A percentile compares a stretch with the other conserved stretches of the same genome.
These are phyloP conservation scores for Ogataea methylovora DNA, from an alignment of 805 yeast species.

Conservation along the genomic window DNA sequence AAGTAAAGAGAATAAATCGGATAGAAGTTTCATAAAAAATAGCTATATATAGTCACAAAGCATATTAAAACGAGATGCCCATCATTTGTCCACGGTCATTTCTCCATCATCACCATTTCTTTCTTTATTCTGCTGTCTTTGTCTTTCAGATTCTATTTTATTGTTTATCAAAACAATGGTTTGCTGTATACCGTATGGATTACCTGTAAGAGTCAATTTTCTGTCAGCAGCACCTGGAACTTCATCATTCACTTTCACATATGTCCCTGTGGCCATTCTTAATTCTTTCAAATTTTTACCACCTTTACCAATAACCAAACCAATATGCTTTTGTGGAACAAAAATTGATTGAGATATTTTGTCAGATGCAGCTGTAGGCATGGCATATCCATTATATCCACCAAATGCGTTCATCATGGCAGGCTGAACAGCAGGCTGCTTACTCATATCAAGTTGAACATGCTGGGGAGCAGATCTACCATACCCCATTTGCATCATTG, in stretches of 20 bases:
- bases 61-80: too few species aligned
- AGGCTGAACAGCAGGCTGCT: too few species aligned
- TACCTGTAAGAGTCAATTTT: slow-evolving; percentile 60
- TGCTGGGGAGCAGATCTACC: not conserved
- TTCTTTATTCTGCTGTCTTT: slow-evolving; percentile 16
- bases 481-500: slow-evolving; percentile 16
- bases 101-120: not conserved
- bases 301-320: slow-evolving; percentile 79
- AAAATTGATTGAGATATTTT: slow-evolving; percentile 60
- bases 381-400: not conserved
- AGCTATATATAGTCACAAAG: too few species aligned
- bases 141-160: slow-evolving; percentile 59
- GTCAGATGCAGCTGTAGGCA: slow-evolving; percentile 21
- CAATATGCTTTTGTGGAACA: slow-evolving; percentile 74
- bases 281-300: slow-evolving; percentile 78
- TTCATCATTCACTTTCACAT: slow-evolving; percentile 60
- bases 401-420: not conserved
- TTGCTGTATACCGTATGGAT: slow-evolving; percentile 58
- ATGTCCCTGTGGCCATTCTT: slow-evolving; percentile 66
- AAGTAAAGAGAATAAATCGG: too few species aligned
- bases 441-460: slow-evolving; percentile 1
- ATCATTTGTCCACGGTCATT: too few species aligned
- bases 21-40: too few species aligned
- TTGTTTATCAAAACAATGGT: slow-evolving; percentile 69
- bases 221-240: slow-evolving; percentile 52